Evolutionary conservation across 2,329 filamentous ascomycete genomes (phyloP).

Genomic region (Exophiala bonariae): DNA sequence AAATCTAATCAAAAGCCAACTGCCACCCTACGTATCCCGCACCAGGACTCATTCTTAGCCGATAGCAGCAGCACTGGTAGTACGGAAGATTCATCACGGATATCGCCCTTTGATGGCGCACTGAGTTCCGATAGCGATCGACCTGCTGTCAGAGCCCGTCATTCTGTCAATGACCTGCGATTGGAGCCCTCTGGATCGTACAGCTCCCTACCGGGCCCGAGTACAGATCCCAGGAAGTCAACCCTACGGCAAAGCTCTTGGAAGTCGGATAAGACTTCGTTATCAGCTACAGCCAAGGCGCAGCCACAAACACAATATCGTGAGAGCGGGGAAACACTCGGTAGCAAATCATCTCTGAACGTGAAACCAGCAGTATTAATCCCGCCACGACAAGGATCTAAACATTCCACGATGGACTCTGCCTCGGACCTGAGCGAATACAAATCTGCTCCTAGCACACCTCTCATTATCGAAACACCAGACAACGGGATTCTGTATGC

Average conservation of each 20-base stretch:
- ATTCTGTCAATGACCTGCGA: conserved; percentile 11
- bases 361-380: too few species aligned
- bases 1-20: conserved; percentile 13
- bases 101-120: conserved; percentile 10
- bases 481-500: conserved; percentile 13
- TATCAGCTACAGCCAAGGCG: too few species aligned
- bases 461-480: conserved; percentile 36
- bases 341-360: not conserved
- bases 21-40: conserved; percentile 22
- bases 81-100: conserved; percentile 19
- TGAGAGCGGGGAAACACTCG: not conserved
- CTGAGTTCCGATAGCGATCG: conserved; percentile 27
- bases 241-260: conserved; percentile 17
- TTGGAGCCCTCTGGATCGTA: conserved; percentile 10
- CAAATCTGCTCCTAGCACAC: conserved; percentile 45
- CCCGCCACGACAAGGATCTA: not conserved
- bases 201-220: conserved; percentile 11
- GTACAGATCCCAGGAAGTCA: conserved; percentile 6
- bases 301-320: too few species aligned
- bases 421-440: conserved; percentile 44
- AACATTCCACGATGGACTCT: conserved; percentile 14
- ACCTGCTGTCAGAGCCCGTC: conserved; percentile 3
- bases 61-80: conserved; percentile 36
- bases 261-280: conserved; percentile 13
- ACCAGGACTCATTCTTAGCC: conserved; percentile 32